These are phyloP conservation scores for Colletotrichum cuscutae DNA, from an alignment of 2,329 filamentous ascomycete genomes.

Conservation along the genomic window DNA sequence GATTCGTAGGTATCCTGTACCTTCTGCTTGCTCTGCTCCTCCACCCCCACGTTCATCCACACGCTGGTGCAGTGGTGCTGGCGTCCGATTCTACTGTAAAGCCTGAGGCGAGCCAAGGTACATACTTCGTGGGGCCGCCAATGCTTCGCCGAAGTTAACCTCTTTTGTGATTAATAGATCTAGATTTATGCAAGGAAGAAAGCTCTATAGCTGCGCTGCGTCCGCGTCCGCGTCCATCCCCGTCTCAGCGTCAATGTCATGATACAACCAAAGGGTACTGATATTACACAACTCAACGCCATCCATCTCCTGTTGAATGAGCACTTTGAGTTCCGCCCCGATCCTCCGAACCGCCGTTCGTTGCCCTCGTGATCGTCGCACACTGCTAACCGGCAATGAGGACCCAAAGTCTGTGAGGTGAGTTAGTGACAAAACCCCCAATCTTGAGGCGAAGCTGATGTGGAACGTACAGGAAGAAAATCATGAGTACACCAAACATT, in stretches of 20 bases:
- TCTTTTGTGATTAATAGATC: conserved; percentile 33
- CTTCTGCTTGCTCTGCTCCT: not conserved
- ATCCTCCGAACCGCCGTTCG: not conserved
- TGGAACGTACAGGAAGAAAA: conserved; percentile 77
- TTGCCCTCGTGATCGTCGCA: not conserved
- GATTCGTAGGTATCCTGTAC: not conserved
- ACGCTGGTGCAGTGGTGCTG: too few relatives aligned
- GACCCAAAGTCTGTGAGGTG: conserved; percentile 67
- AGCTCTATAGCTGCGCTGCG: conserved; percentile 24
- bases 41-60: not conserved
- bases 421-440: conserved; percentile 15
- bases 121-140: not conserved
- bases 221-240: not conserved
- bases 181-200: conserved; percentile 27
- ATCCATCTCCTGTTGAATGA: not conserved
- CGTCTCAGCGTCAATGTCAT: conserved; percentile 25
- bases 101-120: not conserved
- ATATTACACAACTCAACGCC: conserved; percentile 33
- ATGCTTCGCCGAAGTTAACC: conserved; percentile 23
- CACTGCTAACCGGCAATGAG: conserved; percentile 65
- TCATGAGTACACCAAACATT: conserved; percentile 92
- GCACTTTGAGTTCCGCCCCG: not conserved
- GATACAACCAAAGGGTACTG: conserved; percentile 24
- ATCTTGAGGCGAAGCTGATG: conserved; percentile 33
- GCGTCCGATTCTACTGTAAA: too few relatives aligned